phyloP scores from a whole-genome alignment of 495 filamentous ascomycete species.

The Neurospora africana region DNA sequence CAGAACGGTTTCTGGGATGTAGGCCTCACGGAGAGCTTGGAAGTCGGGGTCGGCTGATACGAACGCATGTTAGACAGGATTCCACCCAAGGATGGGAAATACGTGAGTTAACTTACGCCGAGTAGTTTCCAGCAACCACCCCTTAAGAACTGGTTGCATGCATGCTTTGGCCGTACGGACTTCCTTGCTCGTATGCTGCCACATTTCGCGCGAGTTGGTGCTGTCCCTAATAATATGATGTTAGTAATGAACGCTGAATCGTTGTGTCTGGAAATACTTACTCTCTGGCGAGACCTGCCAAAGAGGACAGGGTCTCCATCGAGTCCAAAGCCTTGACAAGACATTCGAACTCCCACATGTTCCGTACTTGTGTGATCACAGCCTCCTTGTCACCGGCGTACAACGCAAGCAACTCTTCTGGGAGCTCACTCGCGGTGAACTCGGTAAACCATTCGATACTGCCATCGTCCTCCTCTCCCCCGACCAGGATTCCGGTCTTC shows the following conservation, averaged over 20 bases:
- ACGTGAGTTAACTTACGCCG: conserved; percentile 19
- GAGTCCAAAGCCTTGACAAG: conserved; percentile 55
- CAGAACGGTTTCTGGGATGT: conserved; percentile 71
- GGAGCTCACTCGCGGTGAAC: conserved; percentile 21
- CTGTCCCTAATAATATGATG: conserved; percentile 11
- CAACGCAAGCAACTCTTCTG: conserved; percentile 24
- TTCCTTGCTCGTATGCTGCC: conserved; percentile 27
- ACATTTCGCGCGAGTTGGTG: conserved; percentile 31
- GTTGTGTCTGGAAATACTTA: conserved; percentile 13
- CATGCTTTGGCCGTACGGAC: conserved; percentile 31
- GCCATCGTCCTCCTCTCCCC: conserved; percentile 11
- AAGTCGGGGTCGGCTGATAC: conserved; percentile 32
- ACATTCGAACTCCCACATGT: conserved; percentile 64
- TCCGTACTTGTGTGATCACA: conserved; percentile 44
- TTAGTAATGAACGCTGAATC: neutral
- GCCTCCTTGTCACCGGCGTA: conserved; percentile 25
- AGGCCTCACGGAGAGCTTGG: conserved; percentile 51
- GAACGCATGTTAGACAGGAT: neutral
- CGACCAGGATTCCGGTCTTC: conserved; percentile 22
- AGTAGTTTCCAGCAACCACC: conserved; percentile 29
- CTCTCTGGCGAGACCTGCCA: conserved; percentile 35
- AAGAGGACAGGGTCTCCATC: conserved; percentile 45
- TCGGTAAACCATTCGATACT: conserved; percentile 34
- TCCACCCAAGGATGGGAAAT: neutral
- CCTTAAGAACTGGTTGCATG: conserved; percentile 35